Conservation (phyloP, 257 asterid genomes). For the Capsicum baccatum region DNA sequence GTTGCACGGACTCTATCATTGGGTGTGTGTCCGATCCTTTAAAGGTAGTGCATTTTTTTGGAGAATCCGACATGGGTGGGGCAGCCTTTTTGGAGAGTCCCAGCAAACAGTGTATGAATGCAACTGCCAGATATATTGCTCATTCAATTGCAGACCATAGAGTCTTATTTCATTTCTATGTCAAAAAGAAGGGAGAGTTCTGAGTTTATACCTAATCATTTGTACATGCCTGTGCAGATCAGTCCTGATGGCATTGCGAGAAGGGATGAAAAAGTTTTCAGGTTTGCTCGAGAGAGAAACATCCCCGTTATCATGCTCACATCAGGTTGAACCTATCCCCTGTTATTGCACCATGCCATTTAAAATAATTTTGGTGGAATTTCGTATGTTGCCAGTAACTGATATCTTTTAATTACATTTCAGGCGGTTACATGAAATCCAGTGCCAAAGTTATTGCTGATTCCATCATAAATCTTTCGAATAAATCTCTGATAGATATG, state of each 20-base stretch:
- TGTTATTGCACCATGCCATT: background rate
- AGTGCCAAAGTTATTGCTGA: constrained; percentile 89
- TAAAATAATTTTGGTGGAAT: background rate
- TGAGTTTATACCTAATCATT: background rate
- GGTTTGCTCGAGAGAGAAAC: constrained; percentile 68
- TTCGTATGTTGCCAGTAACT: background rate
- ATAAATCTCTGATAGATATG: constrained; percentile 68
- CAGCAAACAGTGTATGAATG: background rate
- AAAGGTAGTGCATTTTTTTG: background rate
- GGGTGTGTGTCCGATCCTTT: background rate
- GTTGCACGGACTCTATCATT: background rate
- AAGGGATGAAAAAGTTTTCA: constrained; percentile 86
- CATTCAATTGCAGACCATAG: background rate
- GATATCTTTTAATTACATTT: background rate
- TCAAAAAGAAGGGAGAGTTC: background rate
- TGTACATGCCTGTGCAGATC: constrained; percentile 52
- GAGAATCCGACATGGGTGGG: no score
- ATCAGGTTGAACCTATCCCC: constrained; percentile 57
- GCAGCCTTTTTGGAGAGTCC: background rate
- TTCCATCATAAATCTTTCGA: constrained; percentile 72
- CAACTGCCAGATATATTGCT: background rate
- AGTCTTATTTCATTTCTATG: background rate
- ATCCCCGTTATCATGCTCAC: constrained; percentile 91
- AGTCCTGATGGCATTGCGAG: constrained; percentile 80
- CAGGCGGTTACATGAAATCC: constrained; percentile 98